Base-by-base conservation (phyloP, 257 asterid genomes). In the Henckelia pumila region DNA sequence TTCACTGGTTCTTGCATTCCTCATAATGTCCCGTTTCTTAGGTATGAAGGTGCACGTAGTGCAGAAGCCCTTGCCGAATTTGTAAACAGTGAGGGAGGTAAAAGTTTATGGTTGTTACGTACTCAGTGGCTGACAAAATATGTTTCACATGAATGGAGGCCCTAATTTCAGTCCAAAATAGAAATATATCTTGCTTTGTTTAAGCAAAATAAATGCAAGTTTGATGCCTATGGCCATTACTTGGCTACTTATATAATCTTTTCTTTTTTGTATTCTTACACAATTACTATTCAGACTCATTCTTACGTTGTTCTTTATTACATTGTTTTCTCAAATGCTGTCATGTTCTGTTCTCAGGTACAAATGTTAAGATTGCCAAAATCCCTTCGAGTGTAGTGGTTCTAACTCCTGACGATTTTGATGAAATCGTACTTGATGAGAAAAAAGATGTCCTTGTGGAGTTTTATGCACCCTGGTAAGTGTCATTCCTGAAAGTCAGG, bases 401-500 rank as follows among this genome's bases (percentile, higher is more conserved):
- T 55, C 79, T 89, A 67, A 78, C 88, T 59, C 47, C 84, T 49
- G 92, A 86, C 16, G 88, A 88, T 71, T 92, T 92, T 19, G 73
- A 88, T 20, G 95, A 92, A 82, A 77, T 89, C 71, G 95, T 88
- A 44, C 91, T 89, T 21, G 81, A 89, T 69, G 92, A 81, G 81
- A 86, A 75, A 61, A 92, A 88, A 77, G 88, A 92, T 60, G 97
- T 92, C 61, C 82, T 92, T 33, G 94, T 89, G 72, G 98, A 92
- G 81, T 92, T 92, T 52, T 92, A 92, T 85, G 97, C 98, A 63
- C 98, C 98, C 49, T 89, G 98, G 97, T 92, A 83, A 81, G 82
- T 37, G 26, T 68, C 32, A 60, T 40, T 61, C 60, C 26, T n/a
- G 37, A 56, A 60, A 56, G 47, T 53, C 37, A 11, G 50, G 56